A percentile compares a stretch with the other conserved stretches of the same genome.
phyloP scores from a whole-genome alignment of 805 yeast genomes.

The Wickerhamia fluorescens region DNA sequence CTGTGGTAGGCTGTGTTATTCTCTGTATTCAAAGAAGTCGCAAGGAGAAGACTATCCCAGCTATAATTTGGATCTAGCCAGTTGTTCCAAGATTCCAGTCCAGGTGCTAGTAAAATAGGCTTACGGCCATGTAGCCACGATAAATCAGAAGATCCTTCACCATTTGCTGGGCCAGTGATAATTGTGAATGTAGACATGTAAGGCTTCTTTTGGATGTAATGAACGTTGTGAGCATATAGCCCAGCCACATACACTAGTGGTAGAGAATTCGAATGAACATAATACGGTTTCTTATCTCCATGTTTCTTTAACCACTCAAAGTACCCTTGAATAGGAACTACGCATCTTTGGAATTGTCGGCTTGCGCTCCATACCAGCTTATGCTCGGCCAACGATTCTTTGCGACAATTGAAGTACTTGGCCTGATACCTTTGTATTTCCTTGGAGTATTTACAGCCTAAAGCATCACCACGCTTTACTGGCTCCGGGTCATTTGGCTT shows the following conservation, averaged over 20 bases:
- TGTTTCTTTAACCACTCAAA: slow-evolving; percentile 64
- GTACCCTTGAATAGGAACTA: slow-evolving; percentile 76
- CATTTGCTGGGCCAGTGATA: slow-evolving; percentile 59
- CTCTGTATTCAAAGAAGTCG: slow-evolving; percentile 30
- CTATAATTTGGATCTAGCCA: slow-evolving; percentile 52
- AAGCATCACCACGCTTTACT: slow-evolving; percentile 9
- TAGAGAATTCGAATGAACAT: slow-evolving; percentile 45
- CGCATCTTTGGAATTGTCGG: slow-evolving; percentile 50
- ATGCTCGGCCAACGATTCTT: slow-evolving; percentile 47
- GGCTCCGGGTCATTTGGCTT: slow-evolving; percentile 32
- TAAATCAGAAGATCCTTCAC: slow-evolving; percentile 40
- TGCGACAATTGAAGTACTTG: slow-evolving; percentile 67
- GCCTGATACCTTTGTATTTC: slow-evolving; percentile 32
- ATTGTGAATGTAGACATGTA: slow-evolving; percentile 53
- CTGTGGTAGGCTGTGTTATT: slow-evolving; percentile 22
- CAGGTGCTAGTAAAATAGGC: slow-evolving; percentile 66
- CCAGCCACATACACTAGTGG: slow-evolving; percentile 59
- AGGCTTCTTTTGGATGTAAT: slow-evolving; percentile 14
- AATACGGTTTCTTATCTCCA: slow-evolving; percentile 55
- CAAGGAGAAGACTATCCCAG: slow-evolving; percentile 35
- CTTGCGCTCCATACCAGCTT: slow-evolving; percentile 54
- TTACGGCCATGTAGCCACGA: slow-evolving; percentile 70
- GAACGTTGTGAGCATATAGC: slow-evolving; percentile 29
- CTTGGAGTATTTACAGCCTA: slow-evolving; percentile 17
- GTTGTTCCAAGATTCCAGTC: slow-evolving; percentile 44